These are phyloP conservation scores for Hypoxylon sp. DNA, from an alignment of 2,329 filamentous ascomycete genomes.

Conservation along the genomic window DNA sequence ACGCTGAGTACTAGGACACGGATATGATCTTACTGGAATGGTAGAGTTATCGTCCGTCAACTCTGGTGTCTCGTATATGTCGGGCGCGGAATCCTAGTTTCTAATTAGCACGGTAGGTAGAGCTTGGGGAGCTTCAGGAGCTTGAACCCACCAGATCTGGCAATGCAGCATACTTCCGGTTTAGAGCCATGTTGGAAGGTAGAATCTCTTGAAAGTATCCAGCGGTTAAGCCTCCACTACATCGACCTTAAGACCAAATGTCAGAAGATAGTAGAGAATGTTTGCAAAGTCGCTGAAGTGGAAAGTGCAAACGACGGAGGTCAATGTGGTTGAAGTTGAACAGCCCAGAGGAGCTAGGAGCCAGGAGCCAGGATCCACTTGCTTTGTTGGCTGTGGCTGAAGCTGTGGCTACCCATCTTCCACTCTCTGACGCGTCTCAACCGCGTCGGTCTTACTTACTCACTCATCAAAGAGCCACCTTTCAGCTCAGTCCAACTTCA, in stretches of 20 bases:
- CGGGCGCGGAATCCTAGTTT: slow-evolving; percentile 84
- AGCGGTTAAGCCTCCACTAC: background rate
- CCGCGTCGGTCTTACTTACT: slow-evolving; percentile 27
- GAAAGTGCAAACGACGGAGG: background rate
- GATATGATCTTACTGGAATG: slow-evolving; percentile 70
- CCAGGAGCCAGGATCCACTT: background rate
- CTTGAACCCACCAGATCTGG: slow-evolving; percentile 75
- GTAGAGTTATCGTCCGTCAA: slow-evolving; percentile 91
- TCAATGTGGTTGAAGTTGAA: background rate
- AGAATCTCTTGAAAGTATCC: background rate
- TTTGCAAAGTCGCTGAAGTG: background rate
- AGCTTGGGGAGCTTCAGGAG: slow-evolving; percentile 10
- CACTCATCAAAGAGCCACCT: background rate
- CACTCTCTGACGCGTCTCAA: slow-evolving; percentile 18
- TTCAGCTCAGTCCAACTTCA: background rate
- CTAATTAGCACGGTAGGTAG: slow-evolving; percentile 44
- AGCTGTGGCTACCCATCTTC: slow-evolving; percentile 17
- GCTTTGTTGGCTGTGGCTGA: slow-evolving; percentile 8
- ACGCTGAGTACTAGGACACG: background rate
- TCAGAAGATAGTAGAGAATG: background rate
- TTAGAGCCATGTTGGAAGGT: slow-evolving; percentile 71
- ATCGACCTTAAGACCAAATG: background rate
- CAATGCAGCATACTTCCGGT: slow-evolving; percentile 84
- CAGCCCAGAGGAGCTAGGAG: background rate
- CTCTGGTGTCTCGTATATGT: slow-evolving; percentile 97